Evolutionary conservation across 73 alveolate genomes (phyloP).

Genomic region (Paramecium pentaurelia): DNA sequence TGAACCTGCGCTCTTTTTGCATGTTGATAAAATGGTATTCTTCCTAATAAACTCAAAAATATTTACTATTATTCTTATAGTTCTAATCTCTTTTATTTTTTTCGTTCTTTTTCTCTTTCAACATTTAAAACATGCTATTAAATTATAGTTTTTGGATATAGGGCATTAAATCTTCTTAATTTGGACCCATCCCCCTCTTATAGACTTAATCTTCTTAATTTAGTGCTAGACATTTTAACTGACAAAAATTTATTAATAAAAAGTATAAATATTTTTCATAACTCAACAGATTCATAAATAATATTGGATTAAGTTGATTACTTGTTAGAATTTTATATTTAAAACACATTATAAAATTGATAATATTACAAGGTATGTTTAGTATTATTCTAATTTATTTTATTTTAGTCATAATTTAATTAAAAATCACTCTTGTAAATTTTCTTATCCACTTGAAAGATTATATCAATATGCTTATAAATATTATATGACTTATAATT

Average conservation of each 20-base stretch:
- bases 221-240: conserved; percentile 7
- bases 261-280: neutral
- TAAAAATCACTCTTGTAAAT: too few species aligned
- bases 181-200: conserved; percentile 3
- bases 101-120: neutral
- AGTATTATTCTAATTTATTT: neutral
- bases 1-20: neutral
- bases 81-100: neutral
- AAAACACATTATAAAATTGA: too few species aligned
- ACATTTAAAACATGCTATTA: neutral
- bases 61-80: neutral
- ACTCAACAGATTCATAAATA: neutral
- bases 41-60: neutral
- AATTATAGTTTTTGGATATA: neutral
- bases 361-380: too few species aligned
- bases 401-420: neutral
- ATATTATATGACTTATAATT: too few species aligned
- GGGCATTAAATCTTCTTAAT: conserved; percentile 24
- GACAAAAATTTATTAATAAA: neutral
- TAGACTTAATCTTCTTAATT: neutral
- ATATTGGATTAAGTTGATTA: too few species aligned
- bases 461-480: too few species aligned
- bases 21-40: neutral
- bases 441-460: too few species aligned
- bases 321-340: too few species aligned